These are phyloP conservation scores for Spongospora subterranea DNA, from an alignment of 208 protist species.

Conservation along the genomic window DNA sequence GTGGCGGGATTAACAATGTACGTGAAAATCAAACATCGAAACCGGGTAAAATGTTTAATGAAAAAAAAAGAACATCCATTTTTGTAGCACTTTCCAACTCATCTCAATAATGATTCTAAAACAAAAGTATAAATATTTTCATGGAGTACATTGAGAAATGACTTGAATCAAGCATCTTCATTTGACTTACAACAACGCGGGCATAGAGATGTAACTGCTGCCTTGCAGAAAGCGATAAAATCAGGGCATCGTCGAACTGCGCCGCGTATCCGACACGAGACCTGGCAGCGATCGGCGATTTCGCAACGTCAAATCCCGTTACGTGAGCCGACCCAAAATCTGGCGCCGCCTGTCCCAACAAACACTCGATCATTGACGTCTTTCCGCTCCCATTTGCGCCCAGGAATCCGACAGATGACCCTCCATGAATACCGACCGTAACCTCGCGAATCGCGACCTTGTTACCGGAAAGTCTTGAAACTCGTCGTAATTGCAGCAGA, in stretches of 20 bases:
- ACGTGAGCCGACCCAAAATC: conserved; percentile 42
- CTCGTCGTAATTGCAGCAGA: conserved; percentile 41
- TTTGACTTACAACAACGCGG: background rate
- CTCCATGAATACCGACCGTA: conserved; percentile 63
- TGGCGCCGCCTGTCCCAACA: conserved; percentile 53
- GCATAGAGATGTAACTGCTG: too few relatives aligned
- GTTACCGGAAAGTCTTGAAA: background rate
- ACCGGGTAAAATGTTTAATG: background rate
- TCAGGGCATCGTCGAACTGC: conserved; percentile 56
- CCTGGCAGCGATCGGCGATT: background rate
- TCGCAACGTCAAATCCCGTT: conserved; percentile 1
- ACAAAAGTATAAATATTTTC: too few relatives aligned
- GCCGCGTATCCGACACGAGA: conserved; percentile 59
- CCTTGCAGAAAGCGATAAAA: background rate
- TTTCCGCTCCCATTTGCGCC: conserved; percentile 64
- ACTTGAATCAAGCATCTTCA: background rate
- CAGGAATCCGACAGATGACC: conserved; percentile 61
- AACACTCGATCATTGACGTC: conserved; percentile 59
- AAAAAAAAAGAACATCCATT: background rate
- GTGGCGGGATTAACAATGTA: conserved; percentile 17
- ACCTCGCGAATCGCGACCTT: conserved; percentile 64
- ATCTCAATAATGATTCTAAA: background rate
- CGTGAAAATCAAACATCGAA: background rate
- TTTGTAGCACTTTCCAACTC: background rate
- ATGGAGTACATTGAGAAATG: background rate